These are phyloP conservation scores for Claviceps spartinae DNA, from an alignment of 2,329 filamentous ascomycete species.

Conservation along the genomic window DNA sequence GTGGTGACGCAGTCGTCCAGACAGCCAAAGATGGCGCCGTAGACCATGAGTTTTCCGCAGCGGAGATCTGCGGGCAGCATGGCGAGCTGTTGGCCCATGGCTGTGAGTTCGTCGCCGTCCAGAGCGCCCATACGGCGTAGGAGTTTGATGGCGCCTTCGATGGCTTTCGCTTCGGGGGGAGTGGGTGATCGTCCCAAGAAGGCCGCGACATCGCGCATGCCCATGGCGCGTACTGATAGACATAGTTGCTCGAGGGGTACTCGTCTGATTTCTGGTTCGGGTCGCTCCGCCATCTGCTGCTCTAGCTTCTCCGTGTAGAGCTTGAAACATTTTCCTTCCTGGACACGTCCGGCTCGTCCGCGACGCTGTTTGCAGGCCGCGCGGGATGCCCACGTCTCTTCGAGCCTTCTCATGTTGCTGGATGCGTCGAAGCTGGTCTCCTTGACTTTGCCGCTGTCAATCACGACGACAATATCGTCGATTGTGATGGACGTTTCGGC, in stretches of 20 bases:
- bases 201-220: constrained; percentile 62
- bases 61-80: constrained; percentile 90
- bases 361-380: constrained; percentile 91
- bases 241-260: constrained; percentile 92
- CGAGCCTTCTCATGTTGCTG: constrained; percentile 86
- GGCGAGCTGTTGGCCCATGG: constrained; percentile 81
- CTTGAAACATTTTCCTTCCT: constrained; percentile 87
- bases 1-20: constrained; percentile 80
- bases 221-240: constrained; percentile 90
- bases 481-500: constrained; percentile 98
- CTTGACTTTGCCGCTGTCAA: constrained; percentile 90
- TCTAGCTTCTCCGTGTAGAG: constrained; percentile 83
- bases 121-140: constrained; percentile 79
- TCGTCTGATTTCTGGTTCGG: constrained; percentile 85
- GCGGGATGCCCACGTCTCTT: constrained; percentile 88
- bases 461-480: constrained; percentile 89
- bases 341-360: constrained; percentile 85
- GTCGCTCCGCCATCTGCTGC: constrained; percentile 70
- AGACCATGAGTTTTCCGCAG: constrained; percentile 89
- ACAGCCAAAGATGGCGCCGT: constrained; percentile 86
- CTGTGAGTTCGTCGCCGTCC: constrained; percentile 74
- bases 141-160: constrained; percentile 70
- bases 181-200: constrained; percentile 83
- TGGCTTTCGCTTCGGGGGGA: constrained; percentile 71
- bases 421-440: constrained; percentile 87